Base-by-base conservation (phyloP, 176 grass and related monocot species). In the Cenchrus fungigraminus region DNA sequence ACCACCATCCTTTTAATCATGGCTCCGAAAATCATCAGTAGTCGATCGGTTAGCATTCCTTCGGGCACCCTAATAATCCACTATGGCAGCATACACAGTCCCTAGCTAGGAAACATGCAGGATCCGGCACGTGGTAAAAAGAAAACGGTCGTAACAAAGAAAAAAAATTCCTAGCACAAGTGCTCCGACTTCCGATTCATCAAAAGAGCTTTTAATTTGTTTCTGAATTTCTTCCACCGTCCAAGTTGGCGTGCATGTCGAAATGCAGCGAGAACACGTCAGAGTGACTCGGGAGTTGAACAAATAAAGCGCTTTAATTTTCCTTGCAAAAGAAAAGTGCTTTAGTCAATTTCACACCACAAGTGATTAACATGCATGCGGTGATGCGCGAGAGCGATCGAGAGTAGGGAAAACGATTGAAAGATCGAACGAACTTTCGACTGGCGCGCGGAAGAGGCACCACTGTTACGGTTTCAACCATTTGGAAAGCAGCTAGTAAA, bases 251-350 rank as follows among this genome's bases (percentile, higher is more conserved):
- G 17, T 79, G 82, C 34, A 73, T 42, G 52, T 68, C 49, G 40
- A 83, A 87, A 79, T 74, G 82, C 74, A 53, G 61, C 70, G 46
- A 52, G 29, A 83, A 90, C 80, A 90, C 80, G 80, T 87, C 80
- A 83, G 74, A 20, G 4, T 85, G 87, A 81, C 82, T 80, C 45
- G 73, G 54, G 80, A 70, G 47, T n/a, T 45, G 64, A 43, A 52
- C 64, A 44, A 83, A 52, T 55, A 87, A 87, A 82, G 79, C 52
- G 43, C 62, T 60, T 87, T 34, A 34, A 34, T 34, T 85, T 71
- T 4, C 14, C 19, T 31, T 31, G 13, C 66, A 42, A 68, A 68
- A 34, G 34, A 34, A 54, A 16, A 54, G 52, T 54, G 52, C 13
- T 16, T 34, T 34, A 34, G 34, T 34, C 34, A 34, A 34, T 34